phyloP scores from a whole-genome alignment of 805 yeast species.

The Candida namnaoensis region DNA sequence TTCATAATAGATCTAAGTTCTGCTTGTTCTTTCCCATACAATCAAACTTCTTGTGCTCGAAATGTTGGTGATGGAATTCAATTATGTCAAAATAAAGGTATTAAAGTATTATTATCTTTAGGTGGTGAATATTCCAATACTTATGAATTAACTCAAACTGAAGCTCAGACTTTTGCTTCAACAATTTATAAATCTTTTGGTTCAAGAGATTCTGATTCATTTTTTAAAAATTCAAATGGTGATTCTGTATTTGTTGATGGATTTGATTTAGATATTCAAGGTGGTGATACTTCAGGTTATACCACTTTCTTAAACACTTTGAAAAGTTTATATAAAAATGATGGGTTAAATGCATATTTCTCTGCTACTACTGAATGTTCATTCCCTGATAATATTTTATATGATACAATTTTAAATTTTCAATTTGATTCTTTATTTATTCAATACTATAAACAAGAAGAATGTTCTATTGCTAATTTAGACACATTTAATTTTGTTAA shows the following conservation, averaged over 20 bases:
- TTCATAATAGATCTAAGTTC: no score
- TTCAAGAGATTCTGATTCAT: constrained; percentile 35
- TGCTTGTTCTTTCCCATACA: no score
- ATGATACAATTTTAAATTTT: constrained; percentile 39
- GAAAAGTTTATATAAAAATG: constrained; percentile 26
- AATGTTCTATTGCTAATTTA: constrained; percentile 37
- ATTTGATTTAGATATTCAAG: constrained; percentile 87
- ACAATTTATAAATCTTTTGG: constrained; percentile 56
- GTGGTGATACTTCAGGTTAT: constrained; percentile 54
- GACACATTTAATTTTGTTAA: constrained; percentile 29
- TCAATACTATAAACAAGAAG: constrained; percentile 69
- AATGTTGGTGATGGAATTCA: constrained; percentile 35
- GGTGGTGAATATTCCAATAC: constrained; percentile 64
- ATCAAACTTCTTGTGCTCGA: no score
- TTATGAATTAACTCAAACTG: constrained; percentile 41
- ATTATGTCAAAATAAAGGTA: constrained; percentile 73
- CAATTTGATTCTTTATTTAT: constrained; percentile 60
- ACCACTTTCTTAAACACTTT: constrained; percentile 47
- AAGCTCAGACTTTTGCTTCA: constrained; percentile 55
- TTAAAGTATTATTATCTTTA: constrained; percentile 66
- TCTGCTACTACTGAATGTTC: constrained; percentile 80
- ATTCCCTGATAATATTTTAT: constrained; percentile 52
- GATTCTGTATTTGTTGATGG: constrained; percentile 79
- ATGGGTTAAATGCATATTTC: constrained; percentile 41
- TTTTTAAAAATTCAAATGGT: constrained; percentile 40